phyloP scores from a whole-genome alignment of 2,329 filamentous ascomycete species.

The Cladosporium sp. region DNA sequence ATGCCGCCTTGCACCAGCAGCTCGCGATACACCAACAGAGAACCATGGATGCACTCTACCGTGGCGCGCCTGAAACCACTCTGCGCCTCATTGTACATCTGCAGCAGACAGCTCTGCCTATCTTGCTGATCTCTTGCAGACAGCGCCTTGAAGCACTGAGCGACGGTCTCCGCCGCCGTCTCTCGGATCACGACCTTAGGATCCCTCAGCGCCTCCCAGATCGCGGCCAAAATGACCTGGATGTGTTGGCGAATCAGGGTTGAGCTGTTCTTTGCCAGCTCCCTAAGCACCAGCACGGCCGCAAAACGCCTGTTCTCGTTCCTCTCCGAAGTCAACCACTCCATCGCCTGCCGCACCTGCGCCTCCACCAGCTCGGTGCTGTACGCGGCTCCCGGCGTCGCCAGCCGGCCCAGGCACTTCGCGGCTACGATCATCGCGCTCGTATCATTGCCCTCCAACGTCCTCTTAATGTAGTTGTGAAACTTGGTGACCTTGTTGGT shows the following conservation, averaged over 20 bases:
- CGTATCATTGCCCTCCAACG: conserved; percentile 85
- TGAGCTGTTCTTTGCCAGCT: conserved; percentile 85
- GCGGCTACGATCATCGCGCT: conserved; percentile 86
- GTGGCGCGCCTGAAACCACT: conserved; percentile 72
- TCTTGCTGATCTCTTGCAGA: conserved; percentile 84
- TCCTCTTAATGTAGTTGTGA: conserved; percentile 78
- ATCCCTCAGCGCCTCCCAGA: conserved; percentile 91
- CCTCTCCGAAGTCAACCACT: conserved; percentile 93
- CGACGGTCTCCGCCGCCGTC: conserved; percentile 86
- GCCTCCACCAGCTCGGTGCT: conserved; percentile 95
- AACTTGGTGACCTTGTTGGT: conserved; percentile 93
- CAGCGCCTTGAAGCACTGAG: conserved; percentile 93
- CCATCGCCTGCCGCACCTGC: conserved; percentile 90
- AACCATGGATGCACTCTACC: conserved; percentile 88
- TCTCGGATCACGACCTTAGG: conserved; percentile 85
- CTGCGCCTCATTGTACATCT: conserved; percentile 82
- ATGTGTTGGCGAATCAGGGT: conserved; percentile 95
- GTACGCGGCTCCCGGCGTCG: conserved; percentile 83
- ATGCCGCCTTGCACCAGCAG: conserved; percentile 91
- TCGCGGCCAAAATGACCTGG: conserved; percentile 87
- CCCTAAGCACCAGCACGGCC: conserved; percentile 81
- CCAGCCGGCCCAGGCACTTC: conserved; percentile 80
- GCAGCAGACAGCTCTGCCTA: conserved; percentile 79
- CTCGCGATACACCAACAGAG: conserved; percentile 85
- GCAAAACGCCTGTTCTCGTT: conserved; percentile 91